Percentiles rank a stretch among this genome's conserved stretches.
Evolutionary conservation across 257 asterid species (phyloP).

Genomic region (Solanum chiquidenum): DNA sequence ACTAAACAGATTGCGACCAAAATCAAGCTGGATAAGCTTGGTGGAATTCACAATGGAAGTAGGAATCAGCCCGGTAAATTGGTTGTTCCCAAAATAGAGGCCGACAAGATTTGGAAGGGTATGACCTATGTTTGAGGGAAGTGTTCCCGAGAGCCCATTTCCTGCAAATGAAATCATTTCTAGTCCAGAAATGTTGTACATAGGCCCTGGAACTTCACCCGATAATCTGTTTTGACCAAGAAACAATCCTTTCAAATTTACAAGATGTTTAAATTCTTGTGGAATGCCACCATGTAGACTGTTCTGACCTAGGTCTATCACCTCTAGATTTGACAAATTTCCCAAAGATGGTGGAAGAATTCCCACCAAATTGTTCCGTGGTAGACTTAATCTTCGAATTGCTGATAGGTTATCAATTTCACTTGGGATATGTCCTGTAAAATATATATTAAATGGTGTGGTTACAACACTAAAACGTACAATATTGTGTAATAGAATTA

Average conservation of each 20-base stretch:
- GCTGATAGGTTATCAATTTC: neutral
- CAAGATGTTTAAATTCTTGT: neutral
- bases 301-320: neutral
- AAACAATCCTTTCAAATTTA: neutral
- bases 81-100: neutral
- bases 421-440: neutral
- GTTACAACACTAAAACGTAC: neutral
- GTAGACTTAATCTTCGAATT: neutral
- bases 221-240: constrained; percentile 1
- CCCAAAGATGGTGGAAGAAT: neutral
- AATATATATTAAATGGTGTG: neutral
- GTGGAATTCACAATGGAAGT: constrained; percentile 8
- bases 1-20: neutral
- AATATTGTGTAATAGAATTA: neutral
- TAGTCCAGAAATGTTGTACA: constrained; percentile 13
- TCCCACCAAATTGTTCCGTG: neutral
- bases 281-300: constrained; percentile 5
- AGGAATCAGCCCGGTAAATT: constrained; percentile 11
- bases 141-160: constrained; percentile 12
- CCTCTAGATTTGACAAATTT: neutral
- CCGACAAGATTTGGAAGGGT: constrained; percentile 3
- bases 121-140: neutral
- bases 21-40: neutral
- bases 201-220: constrained; percentile 6
- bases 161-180: neutral